phyloP scores from a whole-genome alignment of 495 filamentous ascomycete genomes.

The Xylaria scruposa region DNA sequence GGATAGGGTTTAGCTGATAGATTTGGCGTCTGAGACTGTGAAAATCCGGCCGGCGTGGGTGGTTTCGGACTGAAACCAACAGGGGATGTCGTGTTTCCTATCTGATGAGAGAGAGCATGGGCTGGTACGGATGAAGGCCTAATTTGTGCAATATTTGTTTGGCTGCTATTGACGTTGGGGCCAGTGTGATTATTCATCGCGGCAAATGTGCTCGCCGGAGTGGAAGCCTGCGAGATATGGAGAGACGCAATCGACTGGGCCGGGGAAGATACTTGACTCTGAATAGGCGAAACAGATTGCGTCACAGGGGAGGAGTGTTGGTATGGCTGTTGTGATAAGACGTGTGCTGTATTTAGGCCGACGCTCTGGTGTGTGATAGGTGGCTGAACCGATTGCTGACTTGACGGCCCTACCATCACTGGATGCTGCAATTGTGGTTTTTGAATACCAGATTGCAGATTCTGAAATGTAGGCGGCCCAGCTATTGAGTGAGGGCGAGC shows the following conservation, averaged over 20 bases:
- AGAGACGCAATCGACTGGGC: conserved; percentile 36
- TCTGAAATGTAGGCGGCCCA: not conserved
- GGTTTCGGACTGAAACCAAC: not conserved
- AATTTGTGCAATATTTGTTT: conserved; percentile 17
- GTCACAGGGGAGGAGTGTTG: conserved; percentile 26
- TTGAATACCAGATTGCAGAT: conserved; percentile 2
- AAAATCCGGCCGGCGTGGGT: not conserved
- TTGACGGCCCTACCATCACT: not conserved
- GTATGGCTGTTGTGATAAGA: conserved; percentile 25
- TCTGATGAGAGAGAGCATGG: not conserved
- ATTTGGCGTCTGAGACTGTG: not conserved
- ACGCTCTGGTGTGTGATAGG: not conserved
- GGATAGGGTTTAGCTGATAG: conserved; percentile 33
- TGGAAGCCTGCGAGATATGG: conserved; percentile 36
- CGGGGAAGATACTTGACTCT: conserved; percentile 42
- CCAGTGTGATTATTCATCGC: conserved; percentile 21
- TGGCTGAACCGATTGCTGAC: conserved; percentile 15
- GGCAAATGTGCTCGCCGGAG: conserved; percentile 31
- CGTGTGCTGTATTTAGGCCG: conserved; percentile 18
- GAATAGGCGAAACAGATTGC: conserved; percentile 36
- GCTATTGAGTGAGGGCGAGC: not conserved
- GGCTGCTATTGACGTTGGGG: conserved; percentile 22
- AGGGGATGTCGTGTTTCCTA: not conserved
- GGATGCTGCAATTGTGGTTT: conserved; percentile 17
- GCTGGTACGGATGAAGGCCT: conserved; percentile 20